Percentiles rank a stretch among this genome's conserved stretches.
Conservation (phyloP, 805 yeast genomes). For the Candida vaughaniae region DNA sequence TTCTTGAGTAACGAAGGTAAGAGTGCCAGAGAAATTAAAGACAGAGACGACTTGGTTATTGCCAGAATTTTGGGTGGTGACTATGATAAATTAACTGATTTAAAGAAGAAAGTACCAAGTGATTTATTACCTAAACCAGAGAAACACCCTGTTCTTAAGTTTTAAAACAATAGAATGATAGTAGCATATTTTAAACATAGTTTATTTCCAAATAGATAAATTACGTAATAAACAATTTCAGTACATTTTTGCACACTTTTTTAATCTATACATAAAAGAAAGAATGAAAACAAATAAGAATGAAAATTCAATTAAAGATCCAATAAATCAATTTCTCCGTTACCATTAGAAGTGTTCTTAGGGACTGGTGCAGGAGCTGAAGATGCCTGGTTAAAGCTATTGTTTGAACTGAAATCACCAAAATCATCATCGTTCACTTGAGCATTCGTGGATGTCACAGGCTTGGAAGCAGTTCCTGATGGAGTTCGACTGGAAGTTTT, state of each 20-base stretch:
- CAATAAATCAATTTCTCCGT: conserved; percentile 49
- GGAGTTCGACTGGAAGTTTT: conserved; percentile 23
- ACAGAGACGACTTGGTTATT: conserved; percentile 73
- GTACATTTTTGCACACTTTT: background rate
- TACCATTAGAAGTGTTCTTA: conserved; percentile 14
- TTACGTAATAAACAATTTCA: background rate
- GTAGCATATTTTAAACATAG: background rate
- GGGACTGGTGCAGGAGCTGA: conserved; percentile 9
- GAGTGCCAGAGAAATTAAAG: conserved; percentile 54
- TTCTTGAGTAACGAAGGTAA: conserved; percentile 54
- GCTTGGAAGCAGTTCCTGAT: conserved; percentile 15
- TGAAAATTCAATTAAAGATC: too few species aligned
- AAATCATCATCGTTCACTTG: conserved; percentile 22
- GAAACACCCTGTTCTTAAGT: conserved; percentile 31
- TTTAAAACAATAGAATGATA: conserved; percentile 18
- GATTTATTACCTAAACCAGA: conserved; percentile 39
- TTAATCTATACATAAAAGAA: too few species aligned
- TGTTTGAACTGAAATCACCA: conserved; percentile 30
- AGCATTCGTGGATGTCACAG: conserved; percentile 5
- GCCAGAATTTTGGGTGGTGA: conserved; percentile 83
- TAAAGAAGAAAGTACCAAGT: conserved; percentile 48
- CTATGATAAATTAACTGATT: conserved; percentile 66
- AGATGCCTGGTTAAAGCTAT: background rate
- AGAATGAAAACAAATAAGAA: too few species aligned
- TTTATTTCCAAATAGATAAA: background rate